Evolutionary conservation across 768 basidiomycete genomes (phyloP), one percentile per base, ranked within the genome.

Genomic region (Pulveroboletus frians): DNA sequence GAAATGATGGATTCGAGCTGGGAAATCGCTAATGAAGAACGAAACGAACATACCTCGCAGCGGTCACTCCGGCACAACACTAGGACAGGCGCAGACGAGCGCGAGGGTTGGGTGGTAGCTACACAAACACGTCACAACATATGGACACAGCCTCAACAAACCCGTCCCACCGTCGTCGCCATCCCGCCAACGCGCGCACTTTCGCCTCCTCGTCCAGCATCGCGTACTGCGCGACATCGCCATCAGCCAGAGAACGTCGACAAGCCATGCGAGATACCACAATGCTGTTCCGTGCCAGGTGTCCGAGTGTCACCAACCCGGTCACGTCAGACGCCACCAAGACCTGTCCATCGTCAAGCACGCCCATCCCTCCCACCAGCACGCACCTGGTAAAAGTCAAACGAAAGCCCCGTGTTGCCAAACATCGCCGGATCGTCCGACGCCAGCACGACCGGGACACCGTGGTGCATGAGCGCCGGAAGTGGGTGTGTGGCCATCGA

Each of bases 401-500:
- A 88, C 1, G 83, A 81, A 6, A 88, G 70, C 0, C 85, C 85
- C 78, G 83, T 79, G 56, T 80, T 84, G 14, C 82, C 84, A 56
- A 88, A 88, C 15, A 81, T 76, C 1, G 83, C 71, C 1, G 87
- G 87, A 57, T 88, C 86, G 58, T 88, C 87, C 3, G 81, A 85
- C 55, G 74, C 81, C 9, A 90, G 71, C 3, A 78, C 79, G 14
- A 88, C 80, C 0, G 83, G 80, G 5, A 88, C 73, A 0, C 85
- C 85, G 54, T 85, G 74, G 65, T 84, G 87, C 47, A 88, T 63
- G 39, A 86, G 56, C 9, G 76, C 70, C 2, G 85, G 83, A 26
- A 88, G 72, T 2, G 84, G 84, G 59, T 88, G 85, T 74, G 79
- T 81, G 4, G 80, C 80, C 79, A 88, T 88, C 14, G 85, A 86